Conservation (phyloP, 2,329 filamentous ascomycete species). For the Trichophaea hybrida region DNA sequence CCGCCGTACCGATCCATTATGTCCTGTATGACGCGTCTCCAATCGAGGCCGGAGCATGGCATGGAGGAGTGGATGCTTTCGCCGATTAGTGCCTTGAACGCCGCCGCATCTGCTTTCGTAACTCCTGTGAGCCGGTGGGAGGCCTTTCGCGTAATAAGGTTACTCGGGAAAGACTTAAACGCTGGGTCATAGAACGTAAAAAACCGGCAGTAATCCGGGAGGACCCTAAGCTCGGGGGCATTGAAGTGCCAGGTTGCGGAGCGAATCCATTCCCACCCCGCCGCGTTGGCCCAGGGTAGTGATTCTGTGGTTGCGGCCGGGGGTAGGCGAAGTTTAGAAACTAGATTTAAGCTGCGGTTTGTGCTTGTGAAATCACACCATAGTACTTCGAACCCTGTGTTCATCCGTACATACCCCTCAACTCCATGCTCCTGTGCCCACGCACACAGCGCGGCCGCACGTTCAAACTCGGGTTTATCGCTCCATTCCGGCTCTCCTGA, state of each 20-base stretch:
- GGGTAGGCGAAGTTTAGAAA: no score
- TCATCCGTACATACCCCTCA: conserved; percentile 40
- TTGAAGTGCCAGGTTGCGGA: neutral
- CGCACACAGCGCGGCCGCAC: neutral
- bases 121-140: neutral
- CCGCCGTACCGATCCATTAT: neutral
- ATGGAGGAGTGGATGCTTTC: neutral
- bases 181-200: neutral
- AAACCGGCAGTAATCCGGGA: neutral
- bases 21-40: neutral
- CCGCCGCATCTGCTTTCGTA: neutral
- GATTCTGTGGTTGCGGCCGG: neutral
- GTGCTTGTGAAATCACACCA: conserved; percentile 38
- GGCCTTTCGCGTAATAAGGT: neutral
- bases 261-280: neutral
- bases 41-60: neutral
- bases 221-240: neutral
- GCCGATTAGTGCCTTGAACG: neutral
- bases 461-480: neutral
- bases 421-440: conserved; percentile 37
- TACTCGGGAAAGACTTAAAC: neutral
- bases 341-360: no score
- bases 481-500: neutral
- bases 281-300: neutral
- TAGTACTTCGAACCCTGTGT: conserved; percentile 40